Base-by-base conservation (phyloP, 2,329 filamentous ascomycete species). In the Alternaria novae-zelandiae region DNA sequence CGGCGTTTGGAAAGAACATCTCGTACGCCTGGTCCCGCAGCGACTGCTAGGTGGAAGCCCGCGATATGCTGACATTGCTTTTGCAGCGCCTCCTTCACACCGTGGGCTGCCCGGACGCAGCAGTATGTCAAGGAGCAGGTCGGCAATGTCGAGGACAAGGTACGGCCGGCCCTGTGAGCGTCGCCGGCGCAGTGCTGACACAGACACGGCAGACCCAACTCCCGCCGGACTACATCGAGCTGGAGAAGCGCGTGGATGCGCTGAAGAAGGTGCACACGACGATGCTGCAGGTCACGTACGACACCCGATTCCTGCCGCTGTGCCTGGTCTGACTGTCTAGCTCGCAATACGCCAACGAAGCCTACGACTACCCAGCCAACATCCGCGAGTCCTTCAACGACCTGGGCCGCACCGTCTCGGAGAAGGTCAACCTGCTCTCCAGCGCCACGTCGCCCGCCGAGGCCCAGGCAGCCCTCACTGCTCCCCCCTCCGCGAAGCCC, bases 41-140 rank as follows among this genome's bases (percentile, higher is more conserved):
- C 11, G 49, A 30, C 28, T 23, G 44, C 30, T n/a, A 25, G 11
- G 23, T 59, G n/a, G 28, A 45, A 44, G 30, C 23, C 44, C 28
- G 49, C 63, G 59, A 71, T 59, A 66, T 73, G 75, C 77, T 81
- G 74, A 80, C 78, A 78, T 76, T 72, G 79, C 72, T 71, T 84
- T 80, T 89, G 77, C 77, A 94, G 94, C 78, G 91, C 92, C 70
- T 90, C 90, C 73, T 92, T 98, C 82, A 94, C 93, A 70, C 96
- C 96, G 36, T 97, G 97, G 80, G 94, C 94, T 70, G 91, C 93
- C 77, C 91, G 95, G 78, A 97, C 94, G 61, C 93, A 97, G 82
- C 96, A 99, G 85, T 96, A 95, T 85, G 93, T 97, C 80, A 97
- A 97, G 86, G 96, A 99, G 84, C 94, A 97, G 84, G 88, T 98